Conservation (phyloP, 2,329 filamentous ascomycete species). For the Tolypocladium sp. region DNA sequence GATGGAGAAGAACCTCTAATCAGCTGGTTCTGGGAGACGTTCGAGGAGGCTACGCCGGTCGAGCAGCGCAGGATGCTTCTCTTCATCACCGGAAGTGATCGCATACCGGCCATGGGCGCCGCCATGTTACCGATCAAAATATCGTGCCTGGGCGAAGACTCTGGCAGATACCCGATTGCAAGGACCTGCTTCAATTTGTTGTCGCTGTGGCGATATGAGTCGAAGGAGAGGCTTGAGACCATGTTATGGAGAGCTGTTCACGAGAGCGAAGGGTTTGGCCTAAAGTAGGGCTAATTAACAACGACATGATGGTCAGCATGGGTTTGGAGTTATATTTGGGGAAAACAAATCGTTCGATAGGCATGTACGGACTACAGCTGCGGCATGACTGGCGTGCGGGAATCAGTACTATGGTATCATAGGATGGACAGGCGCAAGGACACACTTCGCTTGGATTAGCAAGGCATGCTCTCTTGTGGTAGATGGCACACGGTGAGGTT, state of each 20-base stretch:
- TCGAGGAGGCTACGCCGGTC: slow-evolving; percentile 52
- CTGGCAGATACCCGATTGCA: slow-evolving; percentile 69
- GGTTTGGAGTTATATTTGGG: not conserved
- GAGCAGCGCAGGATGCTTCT: slow-evolving; percentile 72
- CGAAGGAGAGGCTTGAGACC: slow-evolving; percentile 55
- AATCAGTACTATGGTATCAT: not conserved
- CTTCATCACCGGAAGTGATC: slow-evolving; percentile 85
- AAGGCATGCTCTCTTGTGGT: not conserved
- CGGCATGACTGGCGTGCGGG: not conserved
- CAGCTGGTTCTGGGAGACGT: slow-evolving; percentile 83
- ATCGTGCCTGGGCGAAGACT: slow-evolving; percentile 65
- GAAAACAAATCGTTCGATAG: not conserved
- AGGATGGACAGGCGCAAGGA: not conserved
- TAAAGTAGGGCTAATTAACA: slow-evolving; percentile 48
- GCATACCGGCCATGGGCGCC: slow-evolving; percentile 81
- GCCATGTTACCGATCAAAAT: slow-evolving; percentile 71
- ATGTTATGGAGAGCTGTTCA: slow-evolving; percentile 80
- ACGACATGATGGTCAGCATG: slow-evolving; percentile 9
- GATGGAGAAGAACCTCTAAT: slow-evolving; percentile 57
- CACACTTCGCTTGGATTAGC: not conserved
- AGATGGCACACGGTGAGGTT: not conserved
- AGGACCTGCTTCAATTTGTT: slow-evolving; percentile 88
- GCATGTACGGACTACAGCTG: not conserved
- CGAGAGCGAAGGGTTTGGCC: slow-evolving; percentile 85
- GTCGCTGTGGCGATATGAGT: slow-evolving; percentile 63